Evolutionary conservation across 257 asterid genomes (phyloP), one percentile per base, ranked within the genome.

Genomic region (Solanum etuberosum): DNA sequence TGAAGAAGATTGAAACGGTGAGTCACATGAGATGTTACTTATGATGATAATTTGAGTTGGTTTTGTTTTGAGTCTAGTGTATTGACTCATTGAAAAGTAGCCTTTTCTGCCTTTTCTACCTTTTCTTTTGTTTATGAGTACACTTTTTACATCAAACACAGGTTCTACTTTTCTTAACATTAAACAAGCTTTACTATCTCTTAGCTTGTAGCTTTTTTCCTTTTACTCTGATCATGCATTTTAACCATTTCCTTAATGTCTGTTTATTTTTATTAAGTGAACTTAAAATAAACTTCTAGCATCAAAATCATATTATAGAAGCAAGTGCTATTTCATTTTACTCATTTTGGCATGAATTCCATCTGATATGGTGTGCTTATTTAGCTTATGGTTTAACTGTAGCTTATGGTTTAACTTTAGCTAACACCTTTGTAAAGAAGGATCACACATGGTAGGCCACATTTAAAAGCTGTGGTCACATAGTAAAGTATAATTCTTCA

Each of bases 1-100:
- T 92, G 89, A 97, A 97, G 93, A 95, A 97, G 95, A 93, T 88
- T 88, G 98, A 94, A 85, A 89, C 82, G 91, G 99, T 97, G 85
- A 89, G 98, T 90, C 87, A 59, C 51, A 27, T 7, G 38, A 74
- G 83, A 31, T 42, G 43, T 88, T 31, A 54, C 84, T 88, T 84
- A 25, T 27, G 37, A 27, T 37, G 40, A 29, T 85, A 29, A 65
- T 59, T 61, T 81, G 68, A 38, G 40, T 59, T 77, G 84, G 38
- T 78, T 77, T 78, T 48, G 48, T 78, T 43, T n/a, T 63, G 34
- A 37, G 29, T 57, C 84, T 61, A 27, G 5, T 35, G 37, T 77
- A 46, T 25, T 31, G 21, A n/a, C 61, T 77, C 59, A 40, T 78
- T 78, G 48, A 25, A 43, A 16, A 78, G 65, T 43, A 43, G 84